Evolutionary conservation across 1,284 basidiomycete species (phyloP).

Genomic region (Melampsora americana): DNA sequence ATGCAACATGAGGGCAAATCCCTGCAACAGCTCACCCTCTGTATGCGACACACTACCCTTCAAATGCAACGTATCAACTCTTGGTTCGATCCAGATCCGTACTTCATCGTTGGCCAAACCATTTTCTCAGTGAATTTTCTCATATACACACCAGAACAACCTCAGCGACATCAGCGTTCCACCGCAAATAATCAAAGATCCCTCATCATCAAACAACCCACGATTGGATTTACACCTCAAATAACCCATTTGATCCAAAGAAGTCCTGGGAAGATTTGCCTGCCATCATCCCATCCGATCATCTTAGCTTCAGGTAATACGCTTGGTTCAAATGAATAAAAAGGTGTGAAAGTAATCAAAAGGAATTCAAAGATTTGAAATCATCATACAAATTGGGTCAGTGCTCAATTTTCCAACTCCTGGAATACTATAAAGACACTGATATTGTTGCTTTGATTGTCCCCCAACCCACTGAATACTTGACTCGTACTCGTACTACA

Average conservation of each 20-base stretch:
- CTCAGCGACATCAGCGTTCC: not conserved
- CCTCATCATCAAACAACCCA: not conserved
- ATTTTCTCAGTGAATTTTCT: not conserved
- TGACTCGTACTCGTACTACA: not conserved
- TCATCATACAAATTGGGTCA: not conserved
- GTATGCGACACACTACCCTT: too few species aligned
- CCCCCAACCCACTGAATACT: not conserved
- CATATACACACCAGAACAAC: not conserved
- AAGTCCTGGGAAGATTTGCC: not conserved
- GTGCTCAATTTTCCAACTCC: not conserved
- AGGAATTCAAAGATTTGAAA: not conserved
- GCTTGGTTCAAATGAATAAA: not conserved
- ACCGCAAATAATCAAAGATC: not conserved
- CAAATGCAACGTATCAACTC: too few species aligned
- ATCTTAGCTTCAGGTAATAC: slow-evolving; percentile 1
- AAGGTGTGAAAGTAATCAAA: not conserved
- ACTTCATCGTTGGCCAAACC: not conserved
- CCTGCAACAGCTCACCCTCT: too few species aligned
- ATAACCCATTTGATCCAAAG: not conserved
- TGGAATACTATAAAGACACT: not conserved
- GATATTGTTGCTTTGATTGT: not conserved
- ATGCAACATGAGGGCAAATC: too few species aligned
- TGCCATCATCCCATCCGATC: not conserved
- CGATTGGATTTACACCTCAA: not conserved
- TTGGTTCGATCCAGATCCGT: not conserved